These are phyloP conservation scores for Rhodotorula kratochvilovae DNA, from an alignment of 768 basidiomycete genomes.

Conservation along the genomic window DNA sequence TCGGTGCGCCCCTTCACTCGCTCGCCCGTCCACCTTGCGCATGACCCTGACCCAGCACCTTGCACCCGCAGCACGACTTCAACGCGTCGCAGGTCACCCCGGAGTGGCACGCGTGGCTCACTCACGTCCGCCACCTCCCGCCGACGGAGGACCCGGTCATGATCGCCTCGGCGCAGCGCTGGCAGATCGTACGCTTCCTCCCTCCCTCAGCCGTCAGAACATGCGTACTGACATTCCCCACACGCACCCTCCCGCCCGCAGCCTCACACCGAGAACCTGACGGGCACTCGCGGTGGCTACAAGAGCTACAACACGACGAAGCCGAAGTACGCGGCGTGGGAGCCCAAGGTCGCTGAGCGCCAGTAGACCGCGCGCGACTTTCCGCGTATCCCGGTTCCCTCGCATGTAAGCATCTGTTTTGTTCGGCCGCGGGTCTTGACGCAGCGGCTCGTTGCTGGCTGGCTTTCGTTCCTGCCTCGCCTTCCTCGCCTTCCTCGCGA, in stretches of 20 bases:
- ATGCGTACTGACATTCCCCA: too few relatives aligned
- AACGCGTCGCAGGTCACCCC: constrained; percentile 91
- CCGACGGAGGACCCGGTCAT: constrained; percentile 71
- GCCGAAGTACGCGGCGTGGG: constrained; percentile 79
- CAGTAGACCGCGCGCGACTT: neutral
- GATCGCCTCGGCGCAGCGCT: constrained; percentile 64
- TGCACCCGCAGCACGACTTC: constrained; percentile 55
- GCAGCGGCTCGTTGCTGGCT: too few relatives aligned
- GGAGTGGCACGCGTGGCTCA: constrained; percentile 95
- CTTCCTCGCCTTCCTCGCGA: neutral
- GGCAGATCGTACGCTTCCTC: constrained; percentile 69
- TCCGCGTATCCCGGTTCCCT: neutral
- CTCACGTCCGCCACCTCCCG: constrained; percentile 77
- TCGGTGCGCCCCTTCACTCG: constrained; percentile 56
- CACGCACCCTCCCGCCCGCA: constrained; percentile 43
- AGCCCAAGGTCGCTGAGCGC: constrained; percentile 58
- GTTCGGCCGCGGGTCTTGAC: too few relatives aligned
- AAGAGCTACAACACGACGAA: constrained; percentile 78
- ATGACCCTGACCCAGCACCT: neutral
- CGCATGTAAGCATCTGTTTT: constrained; percentile 12
- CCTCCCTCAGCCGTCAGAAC: neutral
- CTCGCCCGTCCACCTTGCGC: neutral
- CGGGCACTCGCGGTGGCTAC: constrained; percentile 87
- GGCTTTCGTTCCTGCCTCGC: neutral
- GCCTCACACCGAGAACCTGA: constrained; percentile 83